A percentile compares a stretch with the other conserved stretches of the same genome.
These are phyloP conservation scores for Penicillium sp. DNA, from an alignment of 2,329 filamentous ascomycete species.

Conservation along the genomic window DNA sequence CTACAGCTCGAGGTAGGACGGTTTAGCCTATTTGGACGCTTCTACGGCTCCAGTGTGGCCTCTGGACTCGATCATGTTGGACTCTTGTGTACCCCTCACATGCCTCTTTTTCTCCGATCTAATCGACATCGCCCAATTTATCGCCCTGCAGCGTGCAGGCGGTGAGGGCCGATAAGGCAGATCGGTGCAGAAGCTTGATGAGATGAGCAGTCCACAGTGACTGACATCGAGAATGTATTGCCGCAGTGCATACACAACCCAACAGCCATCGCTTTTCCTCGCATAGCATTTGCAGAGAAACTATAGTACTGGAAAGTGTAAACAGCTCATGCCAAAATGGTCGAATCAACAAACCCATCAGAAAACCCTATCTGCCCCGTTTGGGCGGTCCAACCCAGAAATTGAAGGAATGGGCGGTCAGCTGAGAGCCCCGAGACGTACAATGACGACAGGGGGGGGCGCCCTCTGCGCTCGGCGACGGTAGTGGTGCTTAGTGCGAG, in stretches of 20 bases:
- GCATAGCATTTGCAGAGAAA: too few species aligned
- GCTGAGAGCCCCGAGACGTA: background rate
- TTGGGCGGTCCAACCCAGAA: background rate
- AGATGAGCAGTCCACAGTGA: background rate
- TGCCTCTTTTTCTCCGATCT: background rate
- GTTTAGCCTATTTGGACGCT: background rate
- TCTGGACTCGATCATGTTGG: background rate
- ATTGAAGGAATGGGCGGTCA: conserved; percentile 4
- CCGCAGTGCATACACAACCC: too few species aligned
- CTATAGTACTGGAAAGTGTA: background rate
- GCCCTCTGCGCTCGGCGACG: background rate
- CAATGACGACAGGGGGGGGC: conserved; percentile 11
- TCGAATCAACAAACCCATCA: background rate
- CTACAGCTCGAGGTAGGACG: background rate
- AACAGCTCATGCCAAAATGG: background rate
- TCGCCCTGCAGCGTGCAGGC: conserved; percentile 13
- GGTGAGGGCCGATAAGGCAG: conserved; percentile 13
- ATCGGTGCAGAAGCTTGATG: background rate
- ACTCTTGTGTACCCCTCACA: background rate
- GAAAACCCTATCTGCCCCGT: background rate
- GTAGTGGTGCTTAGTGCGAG: background rate
- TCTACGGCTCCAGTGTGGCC: background rate
- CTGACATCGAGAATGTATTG: background rate
- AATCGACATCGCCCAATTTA: background rate
- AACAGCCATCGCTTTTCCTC: too few species aligned